Conservation (phyloP, 164 flowering plant species). For the Akebia trifoliata region DNA sequence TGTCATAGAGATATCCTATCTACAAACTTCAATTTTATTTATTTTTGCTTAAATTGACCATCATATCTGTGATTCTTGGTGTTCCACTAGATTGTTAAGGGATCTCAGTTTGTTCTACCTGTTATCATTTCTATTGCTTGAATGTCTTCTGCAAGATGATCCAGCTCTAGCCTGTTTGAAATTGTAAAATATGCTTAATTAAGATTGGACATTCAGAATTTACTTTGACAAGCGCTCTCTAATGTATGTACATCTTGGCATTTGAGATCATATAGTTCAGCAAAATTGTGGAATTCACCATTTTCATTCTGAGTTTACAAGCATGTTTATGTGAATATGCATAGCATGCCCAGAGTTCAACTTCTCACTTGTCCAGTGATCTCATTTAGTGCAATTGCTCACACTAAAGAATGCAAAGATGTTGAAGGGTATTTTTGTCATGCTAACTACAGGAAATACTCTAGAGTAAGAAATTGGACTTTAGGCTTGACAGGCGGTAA, state of each 20-base stretch:
- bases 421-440: conserved; percentile 1
- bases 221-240: no score
- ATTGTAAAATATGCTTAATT: not conserved
- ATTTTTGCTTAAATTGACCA: no score
- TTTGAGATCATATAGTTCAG: no score
- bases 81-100: no score
- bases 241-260: no score
- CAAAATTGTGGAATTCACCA: no score
- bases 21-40: no score
- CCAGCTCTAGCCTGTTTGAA: not conserved
- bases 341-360: not conserved
- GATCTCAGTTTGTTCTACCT: no score
- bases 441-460: conserved; percentile 57
- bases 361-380: not conserved
- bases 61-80: no score
- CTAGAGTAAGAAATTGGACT: conserved; percentile 78
- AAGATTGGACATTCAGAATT: no score
- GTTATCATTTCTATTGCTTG: not conserved
- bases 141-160: not conserved
- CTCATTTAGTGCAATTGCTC: not conserved
- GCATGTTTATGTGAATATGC: not conserved
- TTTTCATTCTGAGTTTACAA: no score
- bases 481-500: conserved; percentile 74
- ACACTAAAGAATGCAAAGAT: not conserved
- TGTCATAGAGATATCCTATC: no score